A percentile compares a stretch with the other conserved stretches of the same genome.
Conservation (phyloP, 2,329 filamentous ascomycete genomes). For the Botrytis tulipae region DNA sequence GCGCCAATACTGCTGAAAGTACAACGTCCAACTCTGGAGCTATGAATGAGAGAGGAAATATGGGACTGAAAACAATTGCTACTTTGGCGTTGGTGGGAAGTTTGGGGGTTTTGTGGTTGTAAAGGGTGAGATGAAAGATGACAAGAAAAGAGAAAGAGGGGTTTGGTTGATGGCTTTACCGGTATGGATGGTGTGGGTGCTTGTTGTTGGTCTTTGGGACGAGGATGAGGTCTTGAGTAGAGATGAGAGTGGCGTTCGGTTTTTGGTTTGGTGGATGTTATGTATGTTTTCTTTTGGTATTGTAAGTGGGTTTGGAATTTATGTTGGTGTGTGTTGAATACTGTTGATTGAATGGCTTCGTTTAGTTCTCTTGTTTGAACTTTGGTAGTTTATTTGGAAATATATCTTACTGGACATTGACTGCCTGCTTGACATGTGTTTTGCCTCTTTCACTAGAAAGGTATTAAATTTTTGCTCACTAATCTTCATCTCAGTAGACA, state of each 20-base stretch:
- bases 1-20: background rate
- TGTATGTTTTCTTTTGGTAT: constrained; percentile 7
- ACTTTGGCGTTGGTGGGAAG: constrained; percentile 4
- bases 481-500: background rate
- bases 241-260: constrained; percentile 1
- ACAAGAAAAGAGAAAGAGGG: background rate
- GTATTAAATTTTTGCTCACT: background rate
- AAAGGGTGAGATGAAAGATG: background rate
- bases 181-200: constrained; percentile 4
- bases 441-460: background rate
- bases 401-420: background rate
- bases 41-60: background rate
- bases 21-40: background rate
- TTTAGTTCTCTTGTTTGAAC: background rate
- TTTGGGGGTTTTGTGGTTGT: constrained; percentile 17
- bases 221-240: background rate
- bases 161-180: constrained; percentile 6
- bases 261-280: constrained; percentile 9
- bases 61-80: constrained; percentile 6
- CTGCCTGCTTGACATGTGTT: background rate
- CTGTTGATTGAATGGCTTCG: background rate
- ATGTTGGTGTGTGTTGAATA: background rate
- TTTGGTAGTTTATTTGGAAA: background rate
- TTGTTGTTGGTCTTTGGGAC: background rate
- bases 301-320: background rate